These are phyloP conservation scores for Musa troglodytarum DNA, from an alignment of 176 grass and related monocot species.

Conservation along the genomic window DNA sequence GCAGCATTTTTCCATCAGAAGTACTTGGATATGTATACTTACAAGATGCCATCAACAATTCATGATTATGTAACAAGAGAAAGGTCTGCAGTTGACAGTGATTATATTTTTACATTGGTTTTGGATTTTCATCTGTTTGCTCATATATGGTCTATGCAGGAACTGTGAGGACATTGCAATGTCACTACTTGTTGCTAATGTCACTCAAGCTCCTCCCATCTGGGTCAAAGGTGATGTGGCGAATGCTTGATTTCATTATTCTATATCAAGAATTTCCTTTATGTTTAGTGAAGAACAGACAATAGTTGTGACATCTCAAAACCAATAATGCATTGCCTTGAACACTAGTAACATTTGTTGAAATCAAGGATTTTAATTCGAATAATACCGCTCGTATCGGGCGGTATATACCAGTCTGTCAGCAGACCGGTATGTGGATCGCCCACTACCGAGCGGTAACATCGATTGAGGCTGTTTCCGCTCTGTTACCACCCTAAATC, in stretches of 20 bases:
- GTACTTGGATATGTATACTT: constrained; percentile 72
- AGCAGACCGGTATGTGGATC: too few relatives aligned
- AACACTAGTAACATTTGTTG: too few relatives aligned
- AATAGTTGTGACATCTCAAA: neutral
- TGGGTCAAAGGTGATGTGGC: constrained; percentile 17
- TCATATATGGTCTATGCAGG: neutral
- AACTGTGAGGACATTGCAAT: constrained; percentile 23
- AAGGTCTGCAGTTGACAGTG: constrained; percentile 3
- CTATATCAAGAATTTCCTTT: neutral
- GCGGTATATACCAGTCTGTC: too few relatives aligned
- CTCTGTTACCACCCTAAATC: too few relatives aligned
- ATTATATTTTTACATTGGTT: neutral
- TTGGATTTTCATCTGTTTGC: neutral
- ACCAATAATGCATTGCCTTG: neutral
- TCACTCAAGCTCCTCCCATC: constrained; percentile 16
- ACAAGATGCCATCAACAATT: constrained; percentile 51
- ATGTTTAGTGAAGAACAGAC: neutral
- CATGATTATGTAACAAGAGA: constrained; percentile 28
- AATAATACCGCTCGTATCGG: too few relatives aligned
- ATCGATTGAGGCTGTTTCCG: too few relatives aligned
- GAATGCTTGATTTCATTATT: neutral
- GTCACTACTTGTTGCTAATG: constrained; percentile 18
- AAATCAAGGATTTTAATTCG: too few relatives aligned
- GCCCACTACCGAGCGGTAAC: too few relatives aligned
- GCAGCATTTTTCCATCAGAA: constrained; percentile 61